phyloP scores from a whole-genome alignment of 2,329 filamentous ascomycete species.

The Fusarium nurragi region DNA sequence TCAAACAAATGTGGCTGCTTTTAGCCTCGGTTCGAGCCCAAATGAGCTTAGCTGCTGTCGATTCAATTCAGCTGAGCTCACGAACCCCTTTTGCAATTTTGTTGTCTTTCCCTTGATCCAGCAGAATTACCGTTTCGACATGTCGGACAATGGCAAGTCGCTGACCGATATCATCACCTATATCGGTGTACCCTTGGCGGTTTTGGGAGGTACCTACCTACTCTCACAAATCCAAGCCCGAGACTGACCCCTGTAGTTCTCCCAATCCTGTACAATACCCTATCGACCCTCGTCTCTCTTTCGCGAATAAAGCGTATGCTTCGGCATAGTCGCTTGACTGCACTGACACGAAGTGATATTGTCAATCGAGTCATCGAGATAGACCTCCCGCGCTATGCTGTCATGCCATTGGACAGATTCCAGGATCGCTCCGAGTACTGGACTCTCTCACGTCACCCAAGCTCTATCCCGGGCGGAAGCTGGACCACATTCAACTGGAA shows the following conservation, averaged over 20 bases:
- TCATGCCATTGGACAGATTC: constrained; percentile 67
- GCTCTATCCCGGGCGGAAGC: constrained; percentile 65
- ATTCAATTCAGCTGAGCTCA: constrained; percentile 11
- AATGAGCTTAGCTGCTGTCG: constrained; percentile 15
- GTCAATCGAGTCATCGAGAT: constrained; percentile 74
- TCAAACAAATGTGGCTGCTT: constrained; percentile 1
- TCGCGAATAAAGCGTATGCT: constrained; percentile 69
- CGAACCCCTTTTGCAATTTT: constrained; percentile 8
- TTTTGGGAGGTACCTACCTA: constrained; percentile 55
- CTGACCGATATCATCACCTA: constrained; percentile 64
- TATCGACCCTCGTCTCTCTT: constrained; percentile 67
- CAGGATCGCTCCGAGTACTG: constrained; percentile 66
- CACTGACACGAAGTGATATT: constrained; percentile 69
- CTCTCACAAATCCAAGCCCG: not conserved
- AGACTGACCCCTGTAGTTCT: constrained; percentile 54
- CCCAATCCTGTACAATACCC: constrained; percentile 73
- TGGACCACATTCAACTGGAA: constrained; percentile 76
- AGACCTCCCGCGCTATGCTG: constrained; percentile 71
- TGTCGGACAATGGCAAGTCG: constrained; percentile 48
- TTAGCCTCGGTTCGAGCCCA: constrained; percentile 1
- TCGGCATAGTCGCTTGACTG: constrained; percentile 63
- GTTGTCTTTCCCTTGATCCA: not conserved
- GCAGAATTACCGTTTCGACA: constrained; percentile 10
- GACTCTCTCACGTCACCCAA: constrained; percentile 61
- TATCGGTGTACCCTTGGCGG: constrained; percentile 66